A percentile compares a stretch with the other conserved stretches of the same genome.
Evolutionary conservation across 2,329 filamentous ascomycete genomes (phyloP).

Genomic region (Tolypocladium endophyticum): DNA sequence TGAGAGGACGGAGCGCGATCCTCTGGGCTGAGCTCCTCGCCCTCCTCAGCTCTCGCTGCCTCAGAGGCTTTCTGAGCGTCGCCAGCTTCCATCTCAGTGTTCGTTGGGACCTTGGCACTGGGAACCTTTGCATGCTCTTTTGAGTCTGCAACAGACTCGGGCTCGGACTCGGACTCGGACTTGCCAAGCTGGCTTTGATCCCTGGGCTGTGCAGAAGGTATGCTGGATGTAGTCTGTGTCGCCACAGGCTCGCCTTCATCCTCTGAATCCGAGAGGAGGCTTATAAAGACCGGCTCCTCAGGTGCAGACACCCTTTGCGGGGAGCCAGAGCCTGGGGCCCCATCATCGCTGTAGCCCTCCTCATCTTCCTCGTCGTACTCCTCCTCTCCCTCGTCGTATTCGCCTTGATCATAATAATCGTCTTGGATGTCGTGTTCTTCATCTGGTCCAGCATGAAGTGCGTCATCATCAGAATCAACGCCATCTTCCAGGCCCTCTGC

Average conservation of each 20-base stretch:
- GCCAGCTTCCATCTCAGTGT: background rate
- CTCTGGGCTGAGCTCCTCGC: background rate
- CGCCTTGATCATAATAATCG: background rate
- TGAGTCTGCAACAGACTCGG: background rate
- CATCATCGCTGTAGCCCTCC: slow-evolving; percentile 3
- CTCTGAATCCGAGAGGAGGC: slow-evolving; percentile 35
- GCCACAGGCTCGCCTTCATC: slow-evolving; percentile 20
- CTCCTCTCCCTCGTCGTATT: background rate
- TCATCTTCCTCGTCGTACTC: slow-evolving; percentile 1
- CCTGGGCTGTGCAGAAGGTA: background rate
- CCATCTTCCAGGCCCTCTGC: background rate
- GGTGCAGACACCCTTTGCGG: slow-evolving; percentile 8
- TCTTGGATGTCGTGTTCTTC: background rate
- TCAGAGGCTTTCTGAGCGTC: background rate
- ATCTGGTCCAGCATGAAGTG: background rate
- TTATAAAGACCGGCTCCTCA: slow-evolving; percentile 31
- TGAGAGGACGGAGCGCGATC: background rate
- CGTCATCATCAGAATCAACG: background rate
- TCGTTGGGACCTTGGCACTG: no score
- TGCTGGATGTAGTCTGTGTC: background rate
- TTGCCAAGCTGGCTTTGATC: background rate
- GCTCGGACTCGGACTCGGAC: background rate
- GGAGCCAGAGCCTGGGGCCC: slow-evolving; percentile 1
- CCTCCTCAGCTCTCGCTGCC: background rate
- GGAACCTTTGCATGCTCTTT: background rate